Conservation (phyloP, 2,329 filamentous ascomycete species). For the Plenodomus lindquistii region DNA sequence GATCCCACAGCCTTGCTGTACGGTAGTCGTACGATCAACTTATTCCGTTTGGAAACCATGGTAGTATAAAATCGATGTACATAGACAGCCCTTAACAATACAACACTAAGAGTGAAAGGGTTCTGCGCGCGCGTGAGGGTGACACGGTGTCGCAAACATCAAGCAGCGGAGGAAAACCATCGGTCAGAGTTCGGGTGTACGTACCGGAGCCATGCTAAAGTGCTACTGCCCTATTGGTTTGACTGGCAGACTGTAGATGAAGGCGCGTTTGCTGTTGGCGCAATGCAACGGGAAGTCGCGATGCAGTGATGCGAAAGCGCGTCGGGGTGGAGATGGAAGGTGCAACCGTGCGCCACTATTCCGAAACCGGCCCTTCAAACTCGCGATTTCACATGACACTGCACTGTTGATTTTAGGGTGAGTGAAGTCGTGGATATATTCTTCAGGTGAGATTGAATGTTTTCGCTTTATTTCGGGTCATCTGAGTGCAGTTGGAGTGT, state of each 20-base stretch:
- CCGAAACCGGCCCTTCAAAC: constrained; percentile 2
- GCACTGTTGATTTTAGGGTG: neutral
- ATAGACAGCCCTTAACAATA: neutral
- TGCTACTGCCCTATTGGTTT: constrained; percentile 19
- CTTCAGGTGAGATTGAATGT: no score
- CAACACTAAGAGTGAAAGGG: constrained; percentile 8
- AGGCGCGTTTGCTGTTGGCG: constrained; percentile 23
- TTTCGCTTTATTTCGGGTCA: no score
- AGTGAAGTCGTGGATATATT: neutral
- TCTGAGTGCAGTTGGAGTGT: neutral
- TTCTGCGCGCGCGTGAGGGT: constrained; percentile 9
- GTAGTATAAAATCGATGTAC: neutral
- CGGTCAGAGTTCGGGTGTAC: constrained; percentile 10
- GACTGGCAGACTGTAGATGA: constrained; percentile 18
- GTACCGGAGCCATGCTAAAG: constrained; percentile 40
- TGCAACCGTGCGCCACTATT: constrained; percentile 25
- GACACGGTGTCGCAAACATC: constrained; percentile 1
- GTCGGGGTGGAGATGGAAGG: constrained; percentile 25
- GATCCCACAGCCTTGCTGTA: no score
- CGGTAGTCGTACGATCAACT: no score
- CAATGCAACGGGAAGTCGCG: constrained; percentile 34
- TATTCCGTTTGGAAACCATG: neutral
- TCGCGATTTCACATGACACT: neutral
- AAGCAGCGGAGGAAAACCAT: neutral
- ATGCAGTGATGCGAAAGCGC: constrained; percentile 39